Conservation (phyloP, 768 basidiomycete species). For the Coprinopsis strossmayeri region DNA sequence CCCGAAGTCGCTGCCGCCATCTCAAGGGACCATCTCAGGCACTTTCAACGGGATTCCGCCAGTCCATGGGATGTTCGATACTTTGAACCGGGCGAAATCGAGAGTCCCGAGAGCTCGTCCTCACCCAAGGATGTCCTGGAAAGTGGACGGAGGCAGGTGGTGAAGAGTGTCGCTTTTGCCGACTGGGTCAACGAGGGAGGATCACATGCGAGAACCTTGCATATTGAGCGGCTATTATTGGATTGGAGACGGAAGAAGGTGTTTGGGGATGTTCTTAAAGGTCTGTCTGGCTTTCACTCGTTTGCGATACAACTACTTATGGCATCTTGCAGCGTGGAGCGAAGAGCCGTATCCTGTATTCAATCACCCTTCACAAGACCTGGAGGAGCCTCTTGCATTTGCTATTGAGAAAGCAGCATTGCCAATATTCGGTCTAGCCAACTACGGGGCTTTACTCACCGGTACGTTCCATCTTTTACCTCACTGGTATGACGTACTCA, state of each 20-base stretch:
- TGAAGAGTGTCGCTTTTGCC: slow-evolving; percentile 22
- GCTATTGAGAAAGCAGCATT: slow-evolving; percentile 37
- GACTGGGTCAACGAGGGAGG: slow-evolving; percentile 30
- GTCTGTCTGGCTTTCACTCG: slow-evolving; percentile 11
- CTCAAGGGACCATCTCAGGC: slow-evolving; percentile 23
- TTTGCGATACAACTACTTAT: not conserved
- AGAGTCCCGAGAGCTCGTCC: not conserved
- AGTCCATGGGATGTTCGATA: slow-evolving; percentile 24
- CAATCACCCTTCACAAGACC: slow-evolving; percentile 17
- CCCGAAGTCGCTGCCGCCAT: slow-evolving; percentile 22
- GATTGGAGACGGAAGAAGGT: slow-evolving; percentile 24
- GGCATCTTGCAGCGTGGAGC: slow-evolving; percentile 23
- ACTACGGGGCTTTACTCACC: slow-evolving; percentile 37
- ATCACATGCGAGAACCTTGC: slow-evolving; percentile 23
- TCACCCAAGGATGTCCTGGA: slow-evolving; percentile 10
- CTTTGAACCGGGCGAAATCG: slow-evolving; percentile 9
- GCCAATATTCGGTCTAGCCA: slow-evolving; percentile 37
- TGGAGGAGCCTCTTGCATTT: slow-evolving; percentile 30
- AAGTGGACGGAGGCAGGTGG: slow-evolving; percentile 4
- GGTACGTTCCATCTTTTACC: slow-evolving; percentile 18
- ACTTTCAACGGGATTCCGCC: slow-evolving; percentile 19
- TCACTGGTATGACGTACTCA: not conserved
- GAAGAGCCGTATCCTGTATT: slow-evolving; percentile 29
- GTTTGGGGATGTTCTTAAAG: slow-evolving; percentile 23
- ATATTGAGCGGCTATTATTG: slow-evolving; percentile 23